A percentile compares a stretch with the other conserved stretches of the same genome.
Conservation (phyloP, 1,139 yeast genomes). For the Saccharomyces hybrid region DNA sequence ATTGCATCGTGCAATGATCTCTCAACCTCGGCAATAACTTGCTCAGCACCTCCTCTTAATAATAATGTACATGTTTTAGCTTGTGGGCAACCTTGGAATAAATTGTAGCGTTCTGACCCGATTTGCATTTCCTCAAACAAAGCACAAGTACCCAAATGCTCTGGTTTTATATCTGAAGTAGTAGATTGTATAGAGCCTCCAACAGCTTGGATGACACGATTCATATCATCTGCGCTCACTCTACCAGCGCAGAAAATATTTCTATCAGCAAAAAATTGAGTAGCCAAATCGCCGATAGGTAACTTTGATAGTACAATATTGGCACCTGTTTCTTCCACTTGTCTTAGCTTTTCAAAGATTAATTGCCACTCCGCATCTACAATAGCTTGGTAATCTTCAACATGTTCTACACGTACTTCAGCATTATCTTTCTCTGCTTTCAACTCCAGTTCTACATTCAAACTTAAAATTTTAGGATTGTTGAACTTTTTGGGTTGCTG, state of each 20-base stretch:
- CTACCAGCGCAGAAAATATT: constrained; percentile 97
- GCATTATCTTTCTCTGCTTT: constrained; percentile 99
- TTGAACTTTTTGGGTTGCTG: constrained; percentile 87
- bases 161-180: constrained; percentile 61
- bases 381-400: constrained; percentile 86
- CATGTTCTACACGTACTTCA: constrained; percentile 95
- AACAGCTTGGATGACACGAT: constrained; percentile 85
- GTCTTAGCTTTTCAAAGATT: constrained; percentile 76
- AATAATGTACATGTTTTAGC: constrained; percentile 90
- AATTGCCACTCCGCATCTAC: constrained; percentile 99
- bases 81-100: constrained; percentile 86
- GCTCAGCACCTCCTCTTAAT: constrained; percentile 96
- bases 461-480: constrained; percentile 73
- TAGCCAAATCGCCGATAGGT: constrained; percentile 97
- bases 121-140: constrained; percentile 87
- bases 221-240: constrained; percentile 82
- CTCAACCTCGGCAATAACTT: constrained; percentile 96
- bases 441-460: constrained; percentile 89
- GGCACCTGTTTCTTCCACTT: constrained; percentile 79
- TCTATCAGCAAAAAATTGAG: constrained; percentile 96
- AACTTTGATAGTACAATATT: constrained; percentile 85
- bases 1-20: constrained; percentile 96
- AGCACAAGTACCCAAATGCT: constrained; percentile 81
- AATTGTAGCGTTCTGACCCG: constrained; percentile 89
- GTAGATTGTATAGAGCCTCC: constrained; percentile 92